Evolutionary conservation across 345 rosid species (phyloP), one percentile per base, ranked within the genome.

Genomic region (Brassica nigra): DNA sequence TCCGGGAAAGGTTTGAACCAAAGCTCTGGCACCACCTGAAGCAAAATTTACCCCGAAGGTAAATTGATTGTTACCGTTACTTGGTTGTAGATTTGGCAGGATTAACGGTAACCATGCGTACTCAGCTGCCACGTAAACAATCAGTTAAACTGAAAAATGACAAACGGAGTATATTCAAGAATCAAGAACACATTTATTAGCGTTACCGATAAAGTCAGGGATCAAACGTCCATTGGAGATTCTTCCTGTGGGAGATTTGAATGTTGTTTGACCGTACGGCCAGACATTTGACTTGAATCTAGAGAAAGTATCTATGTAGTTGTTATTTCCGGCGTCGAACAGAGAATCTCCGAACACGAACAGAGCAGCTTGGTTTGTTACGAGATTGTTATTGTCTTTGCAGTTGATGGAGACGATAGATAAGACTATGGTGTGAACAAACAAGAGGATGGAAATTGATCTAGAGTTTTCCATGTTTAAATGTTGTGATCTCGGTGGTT

Each of bases 11-110:
- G 88, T 85, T 78, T 71, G 80, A 23, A 62, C 75, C 27, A 90
- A 77, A 76, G 85, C 86, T 12, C 89, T 89, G 39, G 87, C 94
- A 20, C 86, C 89, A 0, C 57, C 88, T 0, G 94, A 85, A 28
- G 87, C 90, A 29, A 87, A 87, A 70, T 80, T 89, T 2, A 79
- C 82, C 28, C 90, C 92, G 20, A 67, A 71, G 47, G 69, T 73
- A 29, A 63, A 76, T 9, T 76, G 65, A 52, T 79, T 70, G 2
- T 62, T 62, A 5, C 80, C 39, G 20, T 73, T 66, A 1, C 83
- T 59, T 31, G 83, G 88, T 55, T 83, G 83, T 54, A 87, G 79
- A 79, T 85, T 86, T 27, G 89, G 82, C 30, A 82, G 87, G 44
- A 81, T 77, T n/a, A 87, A 66, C 10, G 89, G 90, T 66, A 85